Evolutionary conservation across 495 filamentous ascomycete genomes (phyloP), one percentile per base, ranked within the genome.

Genomic region (Thozetella sp.): DNA sequence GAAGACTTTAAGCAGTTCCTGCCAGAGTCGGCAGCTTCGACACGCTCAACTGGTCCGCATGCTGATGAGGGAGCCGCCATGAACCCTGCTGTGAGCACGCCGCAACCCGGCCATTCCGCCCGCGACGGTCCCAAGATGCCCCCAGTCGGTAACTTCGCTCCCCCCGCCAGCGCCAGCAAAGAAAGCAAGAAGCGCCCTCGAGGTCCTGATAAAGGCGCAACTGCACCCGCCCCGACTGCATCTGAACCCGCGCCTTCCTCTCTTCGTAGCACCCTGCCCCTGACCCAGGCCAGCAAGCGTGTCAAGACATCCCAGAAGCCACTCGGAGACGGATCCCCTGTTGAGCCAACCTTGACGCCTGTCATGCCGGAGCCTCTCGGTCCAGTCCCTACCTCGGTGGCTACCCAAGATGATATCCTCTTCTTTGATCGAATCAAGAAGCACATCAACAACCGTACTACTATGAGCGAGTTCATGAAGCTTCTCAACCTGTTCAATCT

Each of bases 1-100:
- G 94, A 98, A 73, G 96, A 98, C 66, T 99, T 99, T 72, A 99
- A 99, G 70, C 96, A 99, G 70, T 99, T 99, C 61, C 80, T 99
- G 20, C 96, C 96, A 1, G 96, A 99, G 72, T 96, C 95, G 61
- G 94, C 96, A 13, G 93, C 95, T 30, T 93, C 91, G 68, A 91
- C 89, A 53, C 92, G 91, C 74, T 88, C 89, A 61, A 84, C 82
- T 25, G 87, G 68, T 53, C 86, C 86, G 15, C 81, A 87, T 66
- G 80, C 83, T 30, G 85, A 91, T 46, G 91, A 91, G 61, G 89
- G 92, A 58, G 75, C 76, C 25, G 83, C 79, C 13, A 84, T 82
- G 46, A 65, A 63, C 1, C 63, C 64, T 51, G 63, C 79, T 15
- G 67, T 71, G 26, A 76, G 78, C 54, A 82, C 81, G 2, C 78